Evolutionary conservation across 768 basidiomycete genomes (phyloP).

Genomic region (Mycena olivaceomarginata): DNA sequence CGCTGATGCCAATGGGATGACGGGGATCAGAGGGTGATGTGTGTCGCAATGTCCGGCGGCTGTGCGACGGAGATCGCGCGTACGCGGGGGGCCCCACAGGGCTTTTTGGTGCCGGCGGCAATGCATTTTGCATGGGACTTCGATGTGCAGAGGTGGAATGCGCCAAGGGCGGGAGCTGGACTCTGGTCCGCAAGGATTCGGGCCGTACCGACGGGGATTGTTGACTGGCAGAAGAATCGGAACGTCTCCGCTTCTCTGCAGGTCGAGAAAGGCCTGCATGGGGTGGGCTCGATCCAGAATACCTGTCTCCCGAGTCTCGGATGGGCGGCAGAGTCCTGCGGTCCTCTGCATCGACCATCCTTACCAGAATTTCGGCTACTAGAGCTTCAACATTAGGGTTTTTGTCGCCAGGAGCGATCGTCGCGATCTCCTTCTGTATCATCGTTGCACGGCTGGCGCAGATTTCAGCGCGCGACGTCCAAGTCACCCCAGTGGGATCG

Average conservation of each 20-base stretch:
- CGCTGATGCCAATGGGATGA: not conserved
- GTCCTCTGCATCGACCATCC: constrained; percentile 41
- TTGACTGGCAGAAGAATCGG: constrained; percentile 32
- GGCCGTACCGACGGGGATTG: not conserved
- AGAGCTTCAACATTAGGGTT: constrained; percentile 42
- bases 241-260: constrained; percentile 21
- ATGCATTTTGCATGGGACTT: constrained; percentile 5
- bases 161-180: not conserved
- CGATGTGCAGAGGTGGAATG: constrained; percentile 4
- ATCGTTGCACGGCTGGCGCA: constrained; percentile 41
- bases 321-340: constrained; percentile 35
- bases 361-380: constrained; percentile 39
- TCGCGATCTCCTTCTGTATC: constrained; percentile 41
- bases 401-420: constrained; percentile 33
- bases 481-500: constrained; percentile 39
- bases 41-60: constrained; percentile 1
- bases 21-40: constrained; percentile 30
- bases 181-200: constrained; percentile 9
- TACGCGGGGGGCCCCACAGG: not conserved
- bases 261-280: constrained; percentile 1
- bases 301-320: constrained; percentile 27
- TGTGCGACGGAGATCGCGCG: not conserved
- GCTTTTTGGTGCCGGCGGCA: not conserved
- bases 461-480: constrained; percentile 43
- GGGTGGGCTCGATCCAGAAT: constrained; percentile 23